Evolutionary conservation across 192 early-diverging fungal species (phyloP), one percentile per base, ranked within the genome.

Genomic region (Martensiomyces pterosporus): DNA sequence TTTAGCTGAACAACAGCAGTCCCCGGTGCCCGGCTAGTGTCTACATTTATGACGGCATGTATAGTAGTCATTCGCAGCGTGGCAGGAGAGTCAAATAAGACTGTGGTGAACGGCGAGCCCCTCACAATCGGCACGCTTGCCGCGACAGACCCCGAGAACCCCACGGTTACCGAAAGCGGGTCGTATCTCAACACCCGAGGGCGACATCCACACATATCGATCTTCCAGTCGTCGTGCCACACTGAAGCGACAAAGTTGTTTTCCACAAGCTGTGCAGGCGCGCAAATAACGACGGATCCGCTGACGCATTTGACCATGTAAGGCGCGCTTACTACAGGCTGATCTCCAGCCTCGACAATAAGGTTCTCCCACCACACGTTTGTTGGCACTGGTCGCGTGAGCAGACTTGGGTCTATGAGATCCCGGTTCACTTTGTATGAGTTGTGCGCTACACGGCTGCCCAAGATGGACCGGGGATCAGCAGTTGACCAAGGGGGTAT

Each of bases 291-390:
- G 6, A 72, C 21, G 5, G 48, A 24, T 2, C 14, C 24, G 5
- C 43, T 43, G 12, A 58, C 42, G 15, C 63, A 49, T 21, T 52
- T 55, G 7, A 77, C 35, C 41, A 67, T 50, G 44, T 77, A 77
- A 1, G 75, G 75, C 37, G 56, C 52, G 12, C 52, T 46, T 0
- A 66, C 53, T 14, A 77, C 47, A 2, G 75, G 63, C 36, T 71
- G 43, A 32, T 64, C 59, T 16, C 68, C 75, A 1, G 38, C 21
- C 15, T 57, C 56, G 15, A 72, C 17, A 1, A 72, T 38, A 19
- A 77, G 64, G 39, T 77, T 77, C 23, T 59, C 40, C 75, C 75
- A 77, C 75, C 75, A 77, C 16, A 42, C 33, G 35, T 64, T 77
- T 8, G 75, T 77, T 0, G 63, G 75, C 21, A 62, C 24, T 1